Conservation (phyloP, 371 early-diverging fungal genomes). For the Rhizopus sp. region DNA sequence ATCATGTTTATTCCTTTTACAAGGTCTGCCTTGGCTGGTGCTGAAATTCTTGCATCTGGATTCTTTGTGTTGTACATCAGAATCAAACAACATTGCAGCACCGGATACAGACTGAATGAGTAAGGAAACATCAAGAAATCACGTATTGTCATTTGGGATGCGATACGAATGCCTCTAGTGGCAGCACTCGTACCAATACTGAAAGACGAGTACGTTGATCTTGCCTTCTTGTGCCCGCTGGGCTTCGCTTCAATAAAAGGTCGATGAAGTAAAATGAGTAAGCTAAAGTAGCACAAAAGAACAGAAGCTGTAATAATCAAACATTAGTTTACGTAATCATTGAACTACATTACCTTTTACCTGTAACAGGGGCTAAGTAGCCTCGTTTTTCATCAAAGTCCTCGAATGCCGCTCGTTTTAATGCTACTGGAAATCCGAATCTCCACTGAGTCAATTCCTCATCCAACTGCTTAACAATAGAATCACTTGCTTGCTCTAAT, state of each 20-base stretch:
- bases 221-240: slow-evolving; percentile 23
- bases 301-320: slow-evolving; percentile 30
- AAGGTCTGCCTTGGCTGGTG: slow-evolving; percentile 40
- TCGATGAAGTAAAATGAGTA: slow-evolving; percentile 46
- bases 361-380: slow-evolving; percentile 41
- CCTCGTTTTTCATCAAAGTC: slow-evolving; percentile 44
- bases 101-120: slow-evolving; percentile 47
- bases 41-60: slow-evolving; percentile 34
- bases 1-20: slow-evolving; percentile 34
- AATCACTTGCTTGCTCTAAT: slow-evolving; percentile 43
- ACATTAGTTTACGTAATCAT: background rate
- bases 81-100: slow-evolving; percentile 47
- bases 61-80: slow-evolving; percentile 50
- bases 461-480: slow-evolving; percentile 43
- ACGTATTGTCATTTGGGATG: slow-evolving; percentile 32
- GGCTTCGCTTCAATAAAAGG: slow-evolving; percentile 43
- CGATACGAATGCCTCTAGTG: slow-evolving; percentile 40
- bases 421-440: slow-evolving; percentile 38
- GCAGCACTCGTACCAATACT: slow-evolving; percentile 52
- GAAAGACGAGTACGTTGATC: slow-evolving; percentile 42
- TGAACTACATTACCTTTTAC: slow-evolving; percentile 19
- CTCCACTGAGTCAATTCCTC: slow-evolving; percentile 50
- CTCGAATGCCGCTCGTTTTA: slow-evolving; percentile 32
- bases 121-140: slow-evolving; percentile 52
- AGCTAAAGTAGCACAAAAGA: slow-evolving; percentile 41